A percentile compares a stretch with the other conserved stretches of the same genome.
phyloP scores from a whole-genome alignment of 2,329 filamentous ascomycete species.

The Ceratocystis cubensis region DNA sequence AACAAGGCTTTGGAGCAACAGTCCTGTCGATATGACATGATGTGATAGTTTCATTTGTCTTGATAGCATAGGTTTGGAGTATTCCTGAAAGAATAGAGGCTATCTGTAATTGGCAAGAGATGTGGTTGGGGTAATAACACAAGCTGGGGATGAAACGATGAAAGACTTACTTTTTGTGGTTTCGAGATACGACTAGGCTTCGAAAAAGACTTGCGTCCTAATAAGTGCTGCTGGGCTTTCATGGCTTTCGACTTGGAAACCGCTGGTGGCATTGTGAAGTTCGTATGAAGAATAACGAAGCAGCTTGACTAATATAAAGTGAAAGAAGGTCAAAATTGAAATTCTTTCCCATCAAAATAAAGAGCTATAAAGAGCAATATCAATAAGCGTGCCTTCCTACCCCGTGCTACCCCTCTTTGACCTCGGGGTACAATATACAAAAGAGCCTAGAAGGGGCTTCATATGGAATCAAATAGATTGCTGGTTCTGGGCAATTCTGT shows the following conservation, averaged over 20 bases:
- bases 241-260: background rate
- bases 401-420: slow-evolving; percentile 3
- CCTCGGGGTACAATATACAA: background rate
- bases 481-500: background rate
- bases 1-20: background rate
- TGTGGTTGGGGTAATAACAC: background rate
- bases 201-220: slow-evolving; percentile 1
- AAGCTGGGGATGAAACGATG: background rate
- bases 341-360: background rate
- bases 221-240: background rate
- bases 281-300: background rate
- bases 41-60: background rate
- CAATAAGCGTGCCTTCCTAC: background rate
- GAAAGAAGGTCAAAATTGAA: background rate
- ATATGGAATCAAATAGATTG: slow-evolving; percentile 1
- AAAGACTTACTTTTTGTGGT: background rate
- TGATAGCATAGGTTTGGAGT: background rate
- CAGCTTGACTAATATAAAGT: background rate
- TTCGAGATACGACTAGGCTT: background rate
- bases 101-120: background rate
- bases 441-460: background rate
- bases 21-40: background rate
- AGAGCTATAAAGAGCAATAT: background rate
- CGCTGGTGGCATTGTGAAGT: background rate
- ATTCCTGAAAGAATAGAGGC: background rate